Base-by-base conservation (phyloP, 768 basidiomycete species). In the Saitozyma sp. region DNA sequence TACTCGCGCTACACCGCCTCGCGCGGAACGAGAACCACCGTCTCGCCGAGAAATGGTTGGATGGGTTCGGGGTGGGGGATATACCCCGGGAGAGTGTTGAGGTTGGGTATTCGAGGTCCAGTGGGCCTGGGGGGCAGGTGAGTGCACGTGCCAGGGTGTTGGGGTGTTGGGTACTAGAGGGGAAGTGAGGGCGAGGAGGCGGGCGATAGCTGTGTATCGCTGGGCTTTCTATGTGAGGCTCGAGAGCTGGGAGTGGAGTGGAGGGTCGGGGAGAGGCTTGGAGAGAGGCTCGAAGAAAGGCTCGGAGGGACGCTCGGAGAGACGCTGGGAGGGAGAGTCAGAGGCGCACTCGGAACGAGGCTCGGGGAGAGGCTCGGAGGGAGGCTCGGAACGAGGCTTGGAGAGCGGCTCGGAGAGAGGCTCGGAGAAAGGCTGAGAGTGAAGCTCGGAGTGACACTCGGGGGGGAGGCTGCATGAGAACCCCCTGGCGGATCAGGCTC, bases 111-210 rank as follows among this genome's bases (percentile, higher is more conserved):
- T 69, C 66, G 41, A 54, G 77, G 45, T 71, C 69, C 4, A 71
- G 67, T 54, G 77, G 77, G 38, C 77, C 77, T 7, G 77, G 77
- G 11, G 77, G 77, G 41, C 77, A 78, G 67, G 77, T 78, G 50
- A 40, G 74, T 66, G 37, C 1, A 2, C 8, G 16, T 50, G 13
- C 13, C 45, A 17, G 13, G n/a, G 11, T 17, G 45, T 11, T 46
- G 29, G 29, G 29, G 29, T 29, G 29, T 29, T 29, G 29, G 29
- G 2, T 29, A 29, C 29, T 29, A 29, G 29, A 29, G 29, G 29
- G 29, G 29, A 29, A 29, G 29, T 46, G 13, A 46, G 45, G n/a
- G 11, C 45, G 13, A 46, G 45, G n/a, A 17, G n/a, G n/a, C 45
- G 2, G 13, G 11, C 45, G 11, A 11, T 17, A 17, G 45, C 45